These are phyloP conservation scores for Daldinia decipiens DNA, from an alignment of 495 filamentous ascomycete genomes.

Conservation along the genomic window DNA sequence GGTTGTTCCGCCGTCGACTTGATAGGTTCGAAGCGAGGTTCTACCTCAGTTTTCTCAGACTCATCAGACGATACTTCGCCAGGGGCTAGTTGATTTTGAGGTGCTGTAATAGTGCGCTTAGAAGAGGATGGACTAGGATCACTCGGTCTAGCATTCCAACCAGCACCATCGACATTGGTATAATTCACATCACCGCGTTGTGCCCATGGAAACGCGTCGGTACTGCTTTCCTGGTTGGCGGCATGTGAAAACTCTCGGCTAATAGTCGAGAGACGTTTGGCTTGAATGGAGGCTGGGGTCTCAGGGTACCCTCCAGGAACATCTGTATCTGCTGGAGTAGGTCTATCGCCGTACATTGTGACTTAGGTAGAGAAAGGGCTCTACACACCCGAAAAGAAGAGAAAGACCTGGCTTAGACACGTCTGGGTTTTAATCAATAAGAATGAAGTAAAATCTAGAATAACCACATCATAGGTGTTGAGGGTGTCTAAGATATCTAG, in stretches of 20 bases:
- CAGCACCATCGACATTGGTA: conserved; percentile 15
- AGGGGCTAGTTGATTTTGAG: conserved; percentile 4
- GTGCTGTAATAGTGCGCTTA: conserved; percentile 3
- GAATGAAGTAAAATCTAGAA: conserved; percentile 20
- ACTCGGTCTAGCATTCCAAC: conserved; percentile 8
- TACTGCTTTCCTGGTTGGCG: not conserved
- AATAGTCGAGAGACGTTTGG: not conserved
- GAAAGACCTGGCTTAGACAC: not conserved
- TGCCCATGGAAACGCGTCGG: conserved; percentile 9
- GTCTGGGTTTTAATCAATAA: not conserved
- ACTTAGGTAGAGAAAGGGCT: not conserved
- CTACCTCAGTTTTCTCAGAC: conserved; percentile 36
- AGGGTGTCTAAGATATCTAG: not conserved
- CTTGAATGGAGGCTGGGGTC: conserved; percentile 28
- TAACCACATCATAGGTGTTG: conserved; percentile 8
- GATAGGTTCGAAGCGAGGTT: conserved; percentile 39
- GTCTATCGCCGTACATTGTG: conserved; percentile 34
- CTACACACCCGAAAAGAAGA: conserved; percentile 1
- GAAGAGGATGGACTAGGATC: conserved; percentile 36
- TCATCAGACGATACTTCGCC: conserved; percentile 38
- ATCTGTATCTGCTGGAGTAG: conserved; percentile 32
- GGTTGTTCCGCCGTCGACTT: conserved; percentile 29
- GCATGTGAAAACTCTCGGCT: conserved; percentile 28
- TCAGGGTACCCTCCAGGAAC: conserved; percentile 41
- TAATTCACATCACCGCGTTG: conserved; percentile 6